Percentiles rank a stretch among this genome's conserved stretches.
These are phyloP conservation scores for Panicum virgatum DNA, from an alignment of 202 grass and related monocot genomes.

Conservation along the genomic window DNA sequence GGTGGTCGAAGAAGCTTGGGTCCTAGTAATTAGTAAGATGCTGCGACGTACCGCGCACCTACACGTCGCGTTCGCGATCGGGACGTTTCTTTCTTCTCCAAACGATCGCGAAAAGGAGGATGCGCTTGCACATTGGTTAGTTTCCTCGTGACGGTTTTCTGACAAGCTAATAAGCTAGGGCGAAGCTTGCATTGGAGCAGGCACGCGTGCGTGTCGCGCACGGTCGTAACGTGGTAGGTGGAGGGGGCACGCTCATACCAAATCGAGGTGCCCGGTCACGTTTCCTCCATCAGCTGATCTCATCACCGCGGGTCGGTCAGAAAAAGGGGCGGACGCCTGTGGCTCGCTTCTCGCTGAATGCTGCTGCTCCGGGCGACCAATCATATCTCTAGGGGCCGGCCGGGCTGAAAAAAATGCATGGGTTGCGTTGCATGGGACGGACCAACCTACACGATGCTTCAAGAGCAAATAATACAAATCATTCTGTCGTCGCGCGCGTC, in stretches of 20 bases:
- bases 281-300: conserved; percentile 23
- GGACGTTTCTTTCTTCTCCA: too few relatives aligned
- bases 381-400: too few relatives aligned
- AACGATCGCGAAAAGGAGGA: too few relatives aligned
- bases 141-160: conserved; percentile 36
- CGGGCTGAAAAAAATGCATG: too few relatives aligned
- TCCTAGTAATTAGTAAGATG: too few relatives aligned
- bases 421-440: too few relatives aligned
- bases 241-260: conserved; percentile 13
- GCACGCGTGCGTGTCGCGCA: not conserved
- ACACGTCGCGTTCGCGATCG: too few relatives aligned
- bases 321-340: not conserved
- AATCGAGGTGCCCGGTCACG: conserved; percentile 49
- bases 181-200: not conserved
- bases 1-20: too few relatives aligned
- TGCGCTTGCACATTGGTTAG: not conserved
- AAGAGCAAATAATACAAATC: conserved; percentile 25
- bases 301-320: too few relatives aligned
- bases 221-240: conserved; percentile 41
- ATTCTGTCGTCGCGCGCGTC: not conserved
- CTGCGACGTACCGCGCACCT: too few relatives aligned
- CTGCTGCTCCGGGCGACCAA: not conserved
- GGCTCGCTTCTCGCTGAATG: conserved; percentile 24
- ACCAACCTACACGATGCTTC: conserved; percentile 28
- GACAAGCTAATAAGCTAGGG: too few relatives aligned